Evolutionary conservation across 2,329 filamentous ascomycete species (phyloP), one percentile per base, ranked within the genome.

Genomic region (Aspergillus sp.): DNA sequence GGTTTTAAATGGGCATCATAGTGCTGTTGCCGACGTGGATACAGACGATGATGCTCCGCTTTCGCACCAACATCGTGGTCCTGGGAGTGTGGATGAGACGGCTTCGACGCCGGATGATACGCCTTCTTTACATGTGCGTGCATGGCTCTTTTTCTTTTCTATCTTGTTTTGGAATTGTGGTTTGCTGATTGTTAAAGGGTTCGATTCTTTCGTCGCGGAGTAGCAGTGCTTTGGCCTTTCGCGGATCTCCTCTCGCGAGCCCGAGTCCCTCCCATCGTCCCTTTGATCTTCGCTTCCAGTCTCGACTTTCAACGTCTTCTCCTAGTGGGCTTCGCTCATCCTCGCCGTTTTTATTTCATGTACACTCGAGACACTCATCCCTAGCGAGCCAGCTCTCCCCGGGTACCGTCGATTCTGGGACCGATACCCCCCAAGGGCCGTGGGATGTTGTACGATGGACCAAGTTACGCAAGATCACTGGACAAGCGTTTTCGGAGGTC

Each of bases 381-480:
- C 59, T 90, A 13, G 84, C 78, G 36, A 94, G 88, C 55, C 82
- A 88, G 53, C 67, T 87, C 8, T 60, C 83, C 10, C 70, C 71
- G 31, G 72, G 54, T 12, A 82, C 84, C 45, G 67, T 78, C 35
- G 73, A 82, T 44, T 72, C 76, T 40, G 86, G 86, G 38, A 74
- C 77, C 19, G 86, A 91, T 51, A 81, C 83, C 1, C 77, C 82
- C 3, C 83, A 88, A 43, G 82, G 88, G 5, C 93, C 93, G 2
- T 98, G 93, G 94, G 93, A 98, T 60, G 90, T 97, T 42, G 86
- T 98, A 46, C 80, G 90, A 60, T 98, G 94, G 94, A 97, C 89
- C 1, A 93, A 87, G 61, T 71, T 98, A 45, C 88, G 84, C 59
- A 97, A 94, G 65, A 81, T 98, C 49, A 90, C 89, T 26, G 82